Percentiles rank a stretch among this genome's conserved stretches.
These are phyloP conservation scores for Populus pruinosa DNA, from an alignment of 345 rosid genomes.

Conservation along the genomic window DNA sequence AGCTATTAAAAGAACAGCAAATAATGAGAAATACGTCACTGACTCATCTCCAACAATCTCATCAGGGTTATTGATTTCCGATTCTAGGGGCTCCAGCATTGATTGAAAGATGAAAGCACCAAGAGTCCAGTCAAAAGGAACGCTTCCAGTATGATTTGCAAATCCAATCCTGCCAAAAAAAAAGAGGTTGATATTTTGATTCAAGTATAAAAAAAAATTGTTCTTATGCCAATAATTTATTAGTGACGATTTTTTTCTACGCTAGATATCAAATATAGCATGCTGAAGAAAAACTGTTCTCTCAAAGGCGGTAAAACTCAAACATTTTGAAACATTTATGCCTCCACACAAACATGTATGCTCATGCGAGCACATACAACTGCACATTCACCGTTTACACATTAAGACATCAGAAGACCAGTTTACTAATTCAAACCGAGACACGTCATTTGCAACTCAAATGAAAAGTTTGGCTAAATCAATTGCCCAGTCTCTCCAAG, in stretches of 20 bases:
- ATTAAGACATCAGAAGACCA: neutral
- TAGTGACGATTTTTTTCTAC: neutral
- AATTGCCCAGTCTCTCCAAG: neutral
- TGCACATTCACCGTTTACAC: neutral
- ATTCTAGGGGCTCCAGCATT: slow-evolving; percentile 21
- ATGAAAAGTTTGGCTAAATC: neutral
- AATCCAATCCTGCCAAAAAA: slow-evolving; percentile 28
- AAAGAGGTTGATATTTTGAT: neutral
- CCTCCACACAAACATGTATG: neutral
- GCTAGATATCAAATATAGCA: neutral
- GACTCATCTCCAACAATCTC: slow-evolving; percentile 40
- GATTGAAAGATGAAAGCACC: slow-evolving; percentile 45
- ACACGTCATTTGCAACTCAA: neutral
- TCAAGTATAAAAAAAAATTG: neutral
- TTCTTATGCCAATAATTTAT: neutral
- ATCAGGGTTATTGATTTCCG: slow-evolving; percentile 17
- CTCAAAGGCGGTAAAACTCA: neutral
- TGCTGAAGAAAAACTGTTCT: neutral
- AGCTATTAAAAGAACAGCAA: slow-evolving; percentile 41
- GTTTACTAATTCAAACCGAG: neutral
- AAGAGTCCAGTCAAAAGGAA: slow-evolving; percentile 44
- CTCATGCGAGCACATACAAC: neutral
- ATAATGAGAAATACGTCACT: slow-evolving; percentile 35
- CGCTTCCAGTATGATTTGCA: slow-evolving; percentile 23
- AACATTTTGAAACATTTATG: neutral